Base-by-base conservation (phyloP, 306 rosid genomes). In the Fagus sylvatica region DNA sequence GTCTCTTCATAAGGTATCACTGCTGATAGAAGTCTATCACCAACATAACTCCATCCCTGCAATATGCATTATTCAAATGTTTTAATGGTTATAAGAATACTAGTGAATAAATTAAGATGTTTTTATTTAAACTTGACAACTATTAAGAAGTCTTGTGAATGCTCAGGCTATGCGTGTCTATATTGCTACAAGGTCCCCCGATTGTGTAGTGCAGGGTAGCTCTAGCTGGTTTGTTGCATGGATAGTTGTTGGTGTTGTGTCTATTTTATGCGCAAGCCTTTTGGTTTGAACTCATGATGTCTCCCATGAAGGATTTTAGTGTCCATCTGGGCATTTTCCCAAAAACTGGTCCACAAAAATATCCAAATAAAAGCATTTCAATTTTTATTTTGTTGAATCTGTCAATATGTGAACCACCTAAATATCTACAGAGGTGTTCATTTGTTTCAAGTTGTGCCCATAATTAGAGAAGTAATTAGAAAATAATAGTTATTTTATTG, bases 41-140 rank as follows among this genome's bases (percentile, higher is more conserved):
- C 99, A 39, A 95, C 98, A 73, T 95, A 95, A 80, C 99, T 95
- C 99, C 99, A 95, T 69, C 99, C 99, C 98, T 95, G 84, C 73
- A 70, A 78, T 60, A 55, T 54, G 42, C 32, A 39, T 51, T 60
- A 76, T 76, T 57, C 40, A 72, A 43, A 42, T 75, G 36, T 55
- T 74, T 72, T 65, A 78, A 70, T 71, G 10, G 22, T 41, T 57
- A 2, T 59, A 16, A 49, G 69, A 56, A 71, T 76, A 41, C 39
- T 39, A 16, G 32, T 7, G 49, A 65, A 65, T 10, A 34, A 61
- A 13, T 46, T 61, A 5, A 32, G 74, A 51, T 11, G 37, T 42
- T 36, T 53, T 43, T 34, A 65, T 17, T 66, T 53, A 3, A 41
- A 72, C 36, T 41, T 17, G 48, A 62, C 15, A 62, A 28, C 65